These are phyloP conservation scores for Cercospora citrullina DNA, from an alignment of 2,329 filamentous ascomycete genomes.

Conservation along the genomic window DNA sequence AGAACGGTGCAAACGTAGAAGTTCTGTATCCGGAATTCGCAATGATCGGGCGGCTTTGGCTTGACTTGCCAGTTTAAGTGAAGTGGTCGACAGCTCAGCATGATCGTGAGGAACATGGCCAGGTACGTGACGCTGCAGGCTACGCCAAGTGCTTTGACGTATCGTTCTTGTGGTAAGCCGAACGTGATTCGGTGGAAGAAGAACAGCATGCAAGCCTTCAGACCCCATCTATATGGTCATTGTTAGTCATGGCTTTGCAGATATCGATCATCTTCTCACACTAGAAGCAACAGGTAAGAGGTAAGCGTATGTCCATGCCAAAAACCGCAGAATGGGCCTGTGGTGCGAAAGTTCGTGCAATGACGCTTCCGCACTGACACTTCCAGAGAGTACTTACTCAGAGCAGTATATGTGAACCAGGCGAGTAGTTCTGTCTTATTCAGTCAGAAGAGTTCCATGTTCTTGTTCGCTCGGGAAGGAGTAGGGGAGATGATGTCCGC, in stretches of 20 bases:
- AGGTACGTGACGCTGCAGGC: constrained; percentile 35
- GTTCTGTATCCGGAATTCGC: constrained; percentile 37
- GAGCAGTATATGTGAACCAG: constrained; percentile 38
- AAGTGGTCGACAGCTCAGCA: constrained; percentile 35
- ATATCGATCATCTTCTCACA: background rate
- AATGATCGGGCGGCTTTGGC: constrained; percentile 33
- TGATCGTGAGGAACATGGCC: constrained; percentile 39
- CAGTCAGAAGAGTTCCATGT: background rate
- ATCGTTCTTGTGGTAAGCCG: constrained; percentile 35
- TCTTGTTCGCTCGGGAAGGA: background rate
- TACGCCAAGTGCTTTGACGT: constrained; percentile 37
- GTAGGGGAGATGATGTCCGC: background rate
- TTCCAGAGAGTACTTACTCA: constrained; percentile 5
- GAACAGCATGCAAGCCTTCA: constrained; percentile 34
- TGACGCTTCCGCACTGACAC: background rate
- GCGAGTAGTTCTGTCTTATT: constrained; percentile 37
- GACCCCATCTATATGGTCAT: constrained; percentile 34
- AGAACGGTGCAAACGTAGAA: constrained; percentile 36
- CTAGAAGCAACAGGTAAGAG: background rate
- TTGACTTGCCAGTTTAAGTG: constrained; percentile 36
- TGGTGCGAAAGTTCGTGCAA: background rate
- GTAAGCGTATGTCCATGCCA: background rate
- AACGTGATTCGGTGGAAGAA: constrained; percentile 40
- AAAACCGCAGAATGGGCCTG: background rate
- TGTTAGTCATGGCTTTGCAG: background rate